A percentile compares a stretch with the other conserved stretches of the same genome.
These are phyloP conservation scores for Brasilioporus rufonigricans DNA, from an alignment of 768 basidiomycete genomes.

Conservation along the genomic window DNA sequence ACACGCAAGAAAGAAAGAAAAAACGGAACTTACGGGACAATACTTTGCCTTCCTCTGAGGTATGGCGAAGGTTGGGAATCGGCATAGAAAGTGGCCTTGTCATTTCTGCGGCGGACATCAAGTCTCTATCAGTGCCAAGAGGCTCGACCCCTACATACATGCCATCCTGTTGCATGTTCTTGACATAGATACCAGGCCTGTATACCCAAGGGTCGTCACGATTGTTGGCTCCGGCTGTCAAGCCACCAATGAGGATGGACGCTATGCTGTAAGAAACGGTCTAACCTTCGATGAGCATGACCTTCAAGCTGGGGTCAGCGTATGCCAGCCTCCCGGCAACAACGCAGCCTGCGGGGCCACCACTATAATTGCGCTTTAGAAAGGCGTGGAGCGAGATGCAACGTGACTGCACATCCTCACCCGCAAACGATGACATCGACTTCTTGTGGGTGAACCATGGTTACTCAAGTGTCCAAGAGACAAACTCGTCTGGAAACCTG, in stretches of 20 bases:
- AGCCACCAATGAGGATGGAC: not conserved
- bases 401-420: slow-evolving; percentile 26
- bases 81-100: slow-evolving; percentile 71
- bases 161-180: slow-evolving; percentile 70
- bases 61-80: slow-evolving; percentile 57
- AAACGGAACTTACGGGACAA: slow-evolving; percentile 56
- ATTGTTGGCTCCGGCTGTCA: slow-evolving; percentile 63
- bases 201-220: slow-evolving; percentile 76
- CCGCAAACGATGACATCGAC: slow-evolving; percentile 71
- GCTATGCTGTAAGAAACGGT: not conserved
- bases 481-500: not conserved
- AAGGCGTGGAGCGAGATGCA: not conserved
- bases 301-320: slow-evolving; percentile 69
- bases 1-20: not conserved
- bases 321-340: slow-evolving; percentile 68
- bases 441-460: slow-evolving; percentile 59
- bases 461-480: slow-evolving; percentile 1
- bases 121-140: not conserved
- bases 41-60: slow-evolving; percentile 60
- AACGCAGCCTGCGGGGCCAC: slow-evolving; percentile 67
- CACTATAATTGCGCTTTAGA: slow-evolving; percentile 31
- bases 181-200: slow-evolving; percentile 65
- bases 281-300: slow-evolving; percentile 72
- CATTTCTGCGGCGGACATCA: slow-evolving; percentile 46
- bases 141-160: slow-evolving; percentile 40